phyloP scores from a whole-genome alignment of 306 rosid species.

The Cajanus cajan region DNA sequence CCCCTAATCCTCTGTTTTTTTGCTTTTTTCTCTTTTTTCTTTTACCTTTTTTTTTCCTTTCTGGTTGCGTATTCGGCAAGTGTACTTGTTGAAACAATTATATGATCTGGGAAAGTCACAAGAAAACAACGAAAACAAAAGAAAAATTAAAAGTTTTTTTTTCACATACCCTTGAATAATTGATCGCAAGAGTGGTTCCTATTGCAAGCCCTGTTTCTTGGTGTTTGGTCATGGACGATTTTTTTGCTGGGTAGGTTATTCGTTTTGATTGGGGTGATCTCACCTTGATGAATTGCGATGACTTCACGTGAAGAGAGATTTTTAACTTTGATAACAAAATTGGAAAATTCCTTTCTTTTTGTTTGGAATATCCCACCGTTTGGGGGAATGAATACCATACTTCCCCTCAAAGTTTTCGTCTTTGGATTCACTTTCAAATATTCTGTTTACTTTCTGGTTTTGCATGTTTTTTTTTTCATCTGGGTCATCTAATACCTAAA shows the following conservation, averaged over 20 bases:
- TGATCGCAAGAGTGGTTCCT: conserved; percentile 24
- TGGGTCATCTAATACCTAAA: conserved; percentile 35
- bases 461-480: conserved; percentile 29
- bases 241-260: conserved; percentile 37
- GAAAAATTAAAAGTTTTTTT: conserved; percentile 21
- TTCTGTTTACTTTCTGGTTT: conserved; percentile 1
- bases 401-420: conserved; percentile 53
- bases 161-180: background rate
- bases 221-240: conserved; percentile 39
- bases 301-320: conserved; percentile 46
- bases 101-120: conserved; percentile 44
- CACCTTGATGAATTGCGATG: conserved; percentile 42
- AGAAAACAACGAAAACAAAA: background rate
- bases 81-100: conserved; percentile 27
- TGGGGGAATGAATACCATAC: conserved; percentile 51
- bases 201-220: conserved; percentile 53
- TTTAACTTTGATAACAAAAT: conserved; percentile 38
- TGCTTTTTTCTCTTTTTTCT: background rate
- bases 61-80: conserved; percentile 50
- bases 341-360: conserved; percentile 50
- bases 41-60: background rate
- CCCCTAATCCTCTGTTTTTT: conserved; percentile 22
- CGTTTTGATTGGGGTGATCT: conserved; percentile 44
- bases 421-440: conserved; percentile 30
- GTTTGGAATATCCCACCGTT: conserved; percentile 62